A percentile compares a stretch with the other conserved stretches of the same genome.
These are phyloP conservation scores for Psilocybe subaeruginosa DNA, from an alignment of 768 basidiomycete genomes.

Conservation along the genomic window DNA sequence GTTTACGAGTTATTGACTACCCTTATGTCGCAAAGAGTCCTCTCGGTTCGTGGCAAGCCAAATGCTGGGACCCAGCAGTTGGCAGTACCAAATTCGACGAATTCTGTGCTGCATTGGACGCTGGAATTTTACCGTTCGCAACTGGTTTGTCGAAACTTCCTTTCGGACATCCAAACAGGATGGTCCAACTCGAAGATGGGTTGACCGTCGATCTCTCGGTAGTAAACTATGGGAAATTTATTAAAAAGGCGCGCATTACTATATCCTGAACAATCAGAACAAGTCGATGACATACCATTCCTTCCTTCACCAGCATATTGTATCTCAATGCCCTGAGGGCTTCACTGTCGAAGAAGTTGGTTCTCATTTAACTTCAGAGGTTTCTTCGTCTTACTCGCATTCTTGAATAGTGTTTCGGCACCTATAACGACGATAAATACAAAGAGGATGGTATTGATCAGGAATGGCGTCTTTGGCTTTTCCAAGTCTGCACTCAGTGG, in stretches of 20 bases:
- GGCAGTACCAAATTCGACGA: conserved; percentile 64
- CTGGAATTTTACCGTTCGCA: conserved; percentile 37
- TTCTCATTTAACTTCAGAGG: not conserved
- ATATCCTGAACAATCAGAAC: not conserved
- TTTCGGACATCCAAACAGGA: conserved; percentile 50
- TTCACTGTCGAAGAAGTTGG: conserved; percentile 36
- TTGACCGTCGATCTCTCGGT: conserved; percentile 60
- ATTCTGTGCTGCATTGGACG: conserved; percentile 64
- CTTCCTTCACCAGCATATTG: conserved; percentile 43
- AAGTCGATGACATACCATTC: not conserved
- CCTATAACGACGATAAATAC: conserved; percentile 70
- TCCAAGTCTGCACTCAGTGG: conserved; percentile 96
- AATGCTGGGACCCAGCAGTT: conserved; percentile 84
- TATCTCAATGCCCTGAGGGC: conserved; percentile 58
- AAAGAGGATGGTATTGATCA: conserved; percentile 63
- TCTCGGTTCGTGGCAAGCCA: conserved; percentile 77
- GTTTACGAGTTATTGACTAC: not conserved
- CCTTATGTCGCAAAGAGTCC: conserved; percentile 43
- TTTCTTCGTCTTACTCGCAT: not conserved
- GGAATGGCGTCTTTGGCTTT: conserved; percentile 86
- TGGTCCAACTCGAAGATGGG: conserved; percentile 47
- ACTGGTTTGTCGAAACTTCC: conserved; percentile 39
- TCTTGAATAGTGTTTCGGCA: conserved; percentile 78
- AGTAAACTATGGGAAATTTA: conserved; percentile 76
- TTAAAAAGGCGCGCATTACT: conserved; percentile 57